Percentiles rank a stretch among this genome's conserved stretches.
Conservation (phyloP, 441 rosid species). For the Arabidopsis hybrid region DNA sequence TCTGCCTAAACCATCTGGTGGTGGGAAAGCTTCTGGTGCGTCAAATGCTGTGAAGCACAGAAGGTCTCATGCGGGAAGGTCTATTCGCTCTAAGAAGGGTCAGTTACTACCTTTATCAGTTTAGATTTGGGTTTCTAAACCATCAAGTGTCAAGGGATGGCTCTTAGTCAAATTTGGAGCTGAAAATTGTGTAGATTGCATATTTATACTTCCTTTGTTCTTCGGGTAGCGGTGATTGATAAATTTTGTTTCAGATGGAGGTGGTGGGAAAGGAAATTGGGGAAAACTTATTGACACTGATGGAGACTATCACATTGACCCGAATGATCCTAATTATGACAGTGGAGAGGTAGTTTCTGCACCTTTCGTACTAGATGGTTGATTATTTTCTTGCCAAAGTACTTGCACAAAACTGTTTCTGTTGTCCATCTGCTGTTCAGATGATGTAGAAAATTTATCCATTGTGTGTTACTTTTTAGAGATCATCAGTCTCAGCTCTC, state of each 20-base stretch:
- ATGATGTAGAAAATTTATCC: neutral
- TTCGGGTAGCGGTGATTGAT: neutral
- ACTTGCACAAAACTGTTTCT: neutral
- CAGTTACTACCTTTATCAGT: conserved; percentile 31
- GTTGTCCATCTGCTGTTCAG: neutral
- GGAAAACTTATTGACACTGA: conserved; percentile 41
- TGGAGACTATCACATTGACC: conserved; percentile 58
- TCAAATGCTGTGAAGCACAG: conserved; percentile 79
- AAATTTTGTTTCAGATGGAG: conserved; percentile 65
- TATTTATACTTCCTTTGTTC: too few species aligned
- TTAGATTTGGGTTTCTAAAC: conserved; percentile 11
- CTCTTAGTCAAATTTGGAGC: conserved; percentile 2
- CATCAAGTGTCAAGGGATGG: conserved; percentile 2
- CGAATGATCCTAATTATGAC: conserved; percentile 92
- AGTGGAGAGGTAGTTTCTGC: conserved; percentile 80
- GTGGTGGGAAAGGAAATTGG: conserved; percentile 75
- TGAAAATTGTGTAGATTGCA: neutral
- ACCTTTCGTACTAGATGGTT: conserved; percentile 6
- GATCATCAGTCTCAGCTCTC: neutral
- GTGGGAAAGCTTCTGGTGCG: conserved; percentile 62
- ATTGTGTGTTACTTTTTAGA: neutral
- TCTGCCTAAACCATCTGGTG: conserved; percentile 60
- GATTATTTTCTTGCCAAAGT: conserved; percentile 1
- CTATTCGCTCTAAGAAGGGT: conserved; percentile 86
- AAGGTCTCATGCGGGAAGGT: conserved; percentile 88